Evolutionary conservation across 352 stramenopile species (phyloP), one percentile per base, ranked within the genome.

Genomic region (Saprolegnia diclina): DNA sequence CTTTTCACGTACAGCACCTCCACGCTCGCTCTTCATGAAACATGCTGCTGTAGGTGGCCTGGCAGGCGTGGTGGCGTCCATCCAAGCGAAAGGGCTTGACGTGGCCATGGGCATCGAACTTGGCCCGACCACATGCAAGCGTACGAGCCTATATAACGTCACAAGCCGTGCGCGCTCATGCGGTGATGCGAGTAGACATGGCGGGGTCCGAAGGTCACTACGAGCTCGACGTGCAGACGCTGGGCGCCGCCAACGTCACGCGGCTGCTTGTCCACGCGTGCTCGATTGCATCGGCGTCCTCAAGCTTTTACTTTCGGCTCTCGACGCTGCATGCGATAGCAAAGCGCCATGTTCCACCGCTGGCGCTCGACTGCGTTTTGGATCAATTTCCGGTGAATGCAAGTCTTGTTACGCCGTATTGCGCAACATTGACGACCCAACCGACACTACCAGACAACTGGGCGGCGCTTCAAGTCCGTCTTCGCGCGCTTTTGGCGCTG

Each of bases 231-330:
- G n/a, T 59, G 11, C 52, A 59, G 35, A 59, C 52, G 9, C 10
- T 59, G 24, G 52, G 11, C 11, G 52, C 52, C 13, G 52, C 52
- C 52, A 59, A 59, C 35, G n/a, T 59, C 16, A 26, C 24, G 24
- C 52, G 52, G 19, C 52, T 59, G 1, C 35, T 4, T 7, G 52
- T 59, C 24, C 35, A 59, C 35, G 52, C 52, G 11, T 59, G 52
- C 35, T 59, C 52, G 13, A 26, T 59, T 59, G 24, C 52, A 16
- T 26, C 52, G 11, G 52, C 13, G 11, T 21, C 52, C 24, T 59
- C 52, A 4, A 59, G 52, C 35, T 59, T 59, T 59, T 59, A 59
- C 35, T 59, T 59, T 59, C 13, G 35, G 3, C 24, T 59, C 24
- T 16, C 52, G 35, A 59, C 52, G 35, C 52, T 59, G 13, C 19